Conservation (phyloP, 768 basidiomycete species). For the Mycena amicta region DNA sequence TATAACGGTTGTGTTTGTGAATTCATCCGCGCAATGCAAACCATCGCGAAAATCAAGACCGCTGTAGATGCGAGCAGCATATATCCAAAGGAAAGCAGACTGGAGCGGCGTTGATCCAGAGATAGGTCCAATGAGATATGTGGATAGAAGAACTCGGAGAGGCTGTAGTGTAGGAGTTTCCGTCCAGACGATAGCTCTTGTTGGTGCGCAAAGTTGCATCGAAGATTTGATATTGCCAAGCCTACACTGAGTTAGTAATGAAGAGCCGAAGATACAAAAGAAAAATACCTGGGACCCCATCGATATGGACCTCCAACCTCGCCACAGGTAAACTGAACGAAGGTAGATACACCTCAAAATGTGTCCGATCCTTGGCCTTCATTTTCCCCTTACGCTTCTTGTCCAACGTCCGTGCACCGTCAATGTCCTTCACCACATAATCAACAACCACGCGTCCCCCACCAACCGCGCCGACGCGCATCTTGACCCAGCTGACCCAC, state of each 20-base stretch:
- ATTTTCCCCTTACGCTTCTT: conserved; percentile 37
- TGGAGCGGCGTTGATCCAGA: conserved; percentile 12
- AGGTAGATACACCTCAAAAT: conserved; percentile 60
- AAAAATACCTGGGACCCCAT: conserved; percentile 52
- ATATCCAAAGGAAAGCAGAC: conserved; percentile 11
- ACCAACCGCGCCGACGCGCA: conserved; percentile 54
- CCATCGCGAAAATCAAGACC: neutral
- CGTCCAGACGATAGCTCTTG: conserved; percentile 41
- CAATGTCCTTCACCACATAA: conserved; percentile 56
- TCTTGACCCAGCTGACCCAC: conserved; percentile 68
- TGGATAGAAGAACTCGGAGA: conserved; percentile 62
- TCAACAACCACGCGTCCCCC: conserved; percentile 61
- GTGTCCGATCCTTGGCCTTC: conserved; percentile 32
- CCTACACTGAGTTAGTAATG: conserved; percentile 31
- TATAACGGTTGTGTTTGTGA: neutral
- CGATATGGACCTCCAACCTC: conserved; percentile 63
- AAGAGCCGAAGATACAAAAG: conserved; percentile 5
- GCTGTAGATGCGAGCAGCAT: conserved; percentile 10
- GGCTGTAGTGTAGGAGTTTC: conserved; percentile 57
- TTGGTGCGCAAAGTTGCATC: conserved; percentile 62
- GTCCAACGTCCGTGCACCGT: conserved; percentile 12
- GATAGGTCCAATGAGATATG: conserved; percentile 44
- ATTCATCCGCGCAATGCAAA: neutral
- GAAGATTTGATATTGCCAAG: conserved; percentile 44
- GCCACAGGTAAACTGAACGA: conserved; percentile 74